phyloP scores from a whole-genome alignment of 768 basidiomycete genomes.

The Leccinum pellstonianum region DNA sequence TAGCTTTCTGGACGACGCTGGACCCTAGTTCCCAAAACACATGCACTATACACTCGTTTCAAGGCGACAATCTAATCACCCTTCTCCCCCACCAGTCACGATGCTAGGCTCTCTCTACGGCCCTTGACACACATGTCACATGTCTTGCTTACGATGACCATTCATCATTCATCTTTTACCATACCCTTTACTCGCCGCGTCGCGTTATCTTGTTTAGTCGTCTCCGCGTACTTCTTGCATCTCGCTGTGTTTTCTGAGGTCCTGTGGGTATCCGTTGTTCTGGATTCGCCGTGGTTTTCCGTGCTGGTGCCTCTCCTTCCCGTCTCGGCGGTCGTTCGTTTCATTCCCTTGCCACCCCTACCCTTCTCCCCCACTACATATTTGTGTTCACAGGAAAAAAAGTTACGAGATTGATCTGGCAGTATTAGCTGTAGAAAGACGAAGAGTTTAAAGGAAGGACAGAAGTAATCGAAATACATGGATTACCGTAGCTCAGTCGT shows the following conservation, averaged over 20 bases:
- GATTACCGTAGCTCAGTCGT: constrained; percentile 20
- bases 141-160: constrained; percentile 33
- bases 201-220: constrained; percentile 32
- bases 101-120: constrained; percentile 15
- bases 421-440: constrained; percentile 27
- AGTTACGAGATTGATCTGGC: constrained; percentile 27
- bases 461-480: constrained; percentile 34
- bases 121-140: constrained; percentile 19
- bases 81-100: constrained; percentile 20
- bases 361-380: constrained; percentile 16
- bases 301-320: constrained; percentile 4
- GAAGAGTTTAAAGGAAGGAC: constrained; percentile 27
- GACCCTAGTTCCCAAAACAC: constrained; percentile 17
- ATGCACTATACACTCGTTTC: constrained; percentile 19
- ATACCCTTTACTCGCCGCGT: constrained; percentile 31
- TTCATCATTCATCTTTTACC: constrained; percentile 26
- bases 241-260: constrained; percentile 22
- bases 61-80: constrained; percentile 29
- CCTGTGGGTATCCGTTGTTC: constrained; percentile 20
- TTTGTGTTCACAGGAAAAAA: constrained; percentile 23
- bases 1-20: constrained; percentile 11
- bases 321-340: constrained; percentile 13
- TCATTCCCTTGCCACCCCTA: constrained; percentile 1
- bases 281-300: constrained; percentile 20
- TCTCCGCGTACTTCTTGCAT: constrained; percentile 24